These are phyloP conservation scores for Anethum foeniculum DNA, from an alignment of 140 eudicot genomes.

Conservation along the genomic window DNA sequence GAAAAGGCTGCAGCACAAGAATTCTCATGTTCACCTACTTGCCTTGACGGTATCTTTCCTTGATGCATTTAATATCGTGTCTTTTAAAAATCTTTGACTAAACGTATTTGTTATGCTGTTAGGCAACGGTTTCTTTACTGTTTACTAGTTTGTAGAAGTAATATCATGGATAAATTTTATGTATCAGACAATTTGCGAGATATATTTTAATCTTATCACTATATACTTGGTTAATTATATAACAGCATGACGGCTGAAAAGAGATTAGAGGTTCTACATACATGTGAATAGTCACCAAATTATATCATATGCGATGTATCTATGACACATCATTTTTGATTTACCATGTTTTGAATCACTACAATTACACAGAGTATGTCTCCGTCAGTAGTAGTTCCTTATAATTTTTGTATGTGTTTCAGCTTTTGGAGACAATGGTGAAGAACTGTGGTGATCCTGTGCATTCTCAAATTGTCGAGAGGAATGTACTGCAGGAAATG, in stretches of 20 bases:
- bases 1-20: slow-evolving; percentile 93
- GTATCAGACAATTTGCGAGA: not conserved
- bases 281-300: not conserved
- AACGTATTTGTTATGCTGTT: not conserved
- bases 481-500: slow-evolving; percentile 74
- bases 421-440: slow-evolving; percentile 98
- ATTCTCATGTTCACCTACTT: slow-evolving; percentile 79
- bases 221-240: not conserved
- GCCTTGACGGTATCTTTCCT: slow-evolving; percentile 63
- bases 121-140: not conserved
- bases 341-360: not conserved
- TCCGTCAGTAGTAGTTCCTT: not conserved
- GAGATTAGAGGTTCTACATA: not conserved
- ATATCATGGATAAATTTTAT: not conserved
- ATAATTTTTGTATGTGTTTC: slow-evolving; percentile 16
- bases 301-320: not conserved
- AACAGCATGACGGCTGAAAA: not conserved
- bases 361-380: not conserved
- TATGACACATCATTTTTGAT: not conserved
- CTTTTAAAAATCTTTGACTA: not conserved
- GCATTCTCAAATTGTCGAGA: slow-evolving; percentile 75
- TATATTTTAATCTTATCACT: not conserved
- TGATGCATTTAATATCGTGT: not conserved
- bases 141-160: not conserved
- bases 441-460: slow-evolving; percentile 93